Evolutionary conservation across 805 yeast species (phyloP).

Genomic region (Saccharomycopsis fibuligera): DNA sequence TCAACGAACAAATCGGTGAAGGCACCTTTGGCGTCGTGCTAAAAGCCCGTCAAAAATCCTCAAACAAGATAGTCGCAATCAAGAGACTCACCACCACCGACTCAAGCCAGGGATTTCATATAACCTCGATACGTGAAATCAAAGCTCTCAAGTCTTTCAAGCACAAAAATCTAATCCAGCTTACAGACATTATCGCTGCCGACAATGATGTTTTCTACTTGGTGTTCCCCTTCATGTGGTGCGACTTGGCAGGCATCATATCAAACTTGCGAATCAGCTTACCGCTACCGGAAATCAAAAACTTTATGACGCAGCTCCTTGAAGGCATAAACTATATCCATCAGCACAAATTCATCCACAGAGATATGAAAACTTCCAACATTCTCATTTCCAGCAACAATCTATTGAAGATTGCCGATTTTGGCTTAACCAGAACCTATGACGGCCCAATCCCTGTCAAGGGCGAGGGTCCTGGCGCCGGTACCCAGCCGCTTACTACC

Average conservation of each 20-base stretch:
- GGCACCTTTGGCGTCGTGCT: conserved; percentile 91
- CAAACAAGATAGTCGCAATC: conserved; percentile 69
- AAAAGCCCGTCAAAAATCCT: conserved; percentile 56
- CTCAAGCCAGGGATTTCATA: conserved; percentile 58
- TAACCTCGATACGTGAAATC: conserved; percentile 92
- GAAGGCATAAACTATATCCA: conserved; percentile 82
- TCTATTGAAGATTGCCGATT: conserved; percentile 83
- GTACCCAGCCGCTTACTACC: conserved; percentile 41
- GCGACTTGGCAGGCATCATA: conserved; percentile 83
- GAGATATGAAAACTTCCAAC: conserved; percentile 97
- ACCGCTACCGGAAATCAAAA: conserved; percentile 65
- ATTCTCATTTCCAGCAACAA: conserved; percentile 75
- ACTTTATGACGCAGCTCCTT: conserved; percentile 72
- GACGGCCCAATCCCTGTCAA: conserved; percentile 52
- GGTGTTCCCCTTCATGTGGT: conserved; percentile 88
- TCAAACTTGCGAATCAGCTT: conserved; percentile 68
- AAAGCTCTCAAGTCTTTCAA: conserved; percentile 64
- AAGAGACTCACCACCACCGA: conserved; percentile 58
- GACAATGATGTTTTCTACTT: conserved; percentile 33
- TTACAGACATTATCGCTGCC: conserved; percentile 67
- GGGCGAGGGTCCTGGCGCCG: conserved; percentile 26
- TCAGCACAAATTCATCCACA: conserved; percentile 52
- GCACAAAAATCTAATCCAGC: conserved; percentile 67
- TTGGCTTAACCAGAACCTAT: conserved; percentile 82
- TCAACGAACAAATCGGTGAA: conserved; percentile 43